These are phyloP conservation scores for Corynespora cassiicola DNA, from an alignment of 2,329 filamentous ascomycete species.

Conservation along the genomic window DNA sequence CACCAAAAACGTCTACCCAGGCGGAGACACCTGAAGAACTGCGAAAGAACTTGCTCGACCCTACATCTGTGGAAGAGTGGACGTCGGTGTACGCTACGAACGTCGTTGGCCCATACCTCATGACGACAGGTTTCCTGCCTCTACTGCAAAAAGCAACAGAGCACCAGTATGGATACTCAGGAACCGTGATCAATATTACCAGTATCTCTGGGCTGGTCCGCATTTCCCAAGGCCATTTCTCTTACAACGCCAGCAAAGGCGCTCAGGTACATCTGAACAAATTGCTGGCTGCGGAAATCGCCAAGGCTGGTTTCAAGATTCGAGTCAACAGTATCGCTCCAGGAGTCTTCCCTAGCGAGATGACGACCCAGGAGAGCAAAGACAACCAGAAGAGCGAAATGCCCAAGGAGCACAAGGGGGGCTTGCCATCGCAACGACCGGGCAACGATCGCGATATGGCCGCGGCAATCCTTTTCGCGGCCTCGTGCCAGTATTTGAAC, in stretches of 20 bases:
- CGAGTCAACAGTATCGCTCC: slow-evolving; percentile 65
- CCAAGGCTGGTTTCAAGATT: slow-evolving; percentile 60
- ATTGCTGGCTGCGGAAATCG: slow-evolving; percentile 61
- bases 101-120: slow-evolving; percentile 56
- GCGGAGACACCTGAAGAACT: slow-evolving; percentile 51
- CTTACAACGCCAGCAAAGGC: slow-evolving; percentile 58
- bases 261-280: slow-evolving; percentile 62
- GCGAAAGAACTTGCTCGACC: slow-evolving; percentile 53
- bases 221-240: slow-evolving; percentile 55
- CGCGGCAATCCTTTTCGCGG: slow-evolving; percentile 61
- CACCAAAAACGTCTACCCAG: slow-evolving; percentile 44
- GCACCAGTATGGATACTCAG: slow-evolving; percentile 50
- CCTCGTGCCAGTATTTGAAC: slow-evolving; percentile 58
- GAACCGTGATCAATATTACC: slow-evolving; percentile 54
- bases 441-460: slow-evolving; percentile 68
- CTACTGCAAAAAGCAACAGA: slow-evolving; percentile 53
- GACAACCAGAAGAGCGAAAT: slow-evolving; percentile 62
- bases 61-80: slow-evolving; percentile 54
- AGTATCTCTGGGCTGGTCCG: slow-evolving; percentile 55
- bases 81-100: slow-evolving; percentile 54
- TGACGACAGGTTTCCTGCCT: slow-evolving; percentile 55
- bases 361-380: slow-evolving; percentile 60
- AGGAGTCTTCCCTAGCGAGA: slow-evolving; percentile 64
- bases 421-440: slow-evolving; percentile 58
- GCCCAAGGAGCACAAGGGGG: slow-evolving; percentile 59